Conservation (phyloP, 495 filamentous ascomycete species). For the Lineolata rhizophorae region DNA sequence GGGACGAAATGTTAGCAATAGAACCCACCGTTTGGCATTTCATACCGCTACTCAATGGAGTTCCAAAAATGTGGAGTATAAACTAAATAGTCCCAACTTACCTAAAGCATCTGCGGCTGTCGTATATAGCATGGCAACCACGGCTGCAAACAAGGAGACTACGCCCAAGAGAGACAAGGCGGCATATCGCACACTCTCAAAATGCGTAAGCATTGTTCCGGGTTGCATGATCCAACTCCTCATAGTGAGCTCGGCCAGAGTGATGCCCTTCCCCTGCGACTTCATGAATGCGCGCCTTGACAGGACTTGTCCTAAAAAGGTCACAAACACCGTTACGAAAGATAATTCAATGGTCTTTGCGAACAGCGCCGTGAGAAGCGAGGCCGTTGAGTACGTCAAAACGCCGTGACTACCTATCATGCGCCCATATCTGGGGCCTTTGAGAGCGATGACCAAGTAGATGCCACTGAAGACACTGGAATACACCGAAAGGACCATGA, state of each 20-base stretch:
- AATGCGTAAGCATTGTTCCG: conserved; percentile 44
- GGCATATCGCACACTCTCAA: conserved; percentile 35
- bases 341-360: conserved; percentile 56
- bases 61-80: neutral
- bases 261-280: conserved; percentile 32
- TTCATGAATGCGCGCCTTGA: conserved; percentile 36
- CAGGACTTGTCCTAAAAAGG: conserved; percentile 49
- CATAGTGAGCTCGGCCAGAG: conserved; percentile 40
- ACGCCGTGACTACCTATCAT: conserved; percentile 24
- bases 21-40: too few relatives aligned
- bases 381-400: conserved; percentile 33
- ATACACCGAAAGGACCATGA: conserved; percentile 39
- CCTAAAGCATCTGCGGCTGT: conserved; percentile 47
- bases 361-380: conserved; percentile 35
- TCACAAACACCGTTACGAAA: conserved; percentile 58
- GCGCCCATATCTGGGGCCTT: conserved; percentile 35
- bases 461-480: conserved; percentile 43
- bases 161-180: conserved; percentile 34
- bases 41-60: too few relatives aligned
- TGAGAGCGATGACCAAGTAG: conserved; percentile 34
- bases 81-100: conserved; percentile 6
- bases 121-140: conserved; percentile 48
- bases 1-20: conserved; percentile 11
- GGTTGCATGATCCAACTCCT: conserved; percentile 36
- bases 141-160: conserved; percentile 32